Evolutionary conservation across 331 rosid species (phyloP), one percentile per base, ranked within the genome.

Genomic region (Rosa hybrid): DNA sequence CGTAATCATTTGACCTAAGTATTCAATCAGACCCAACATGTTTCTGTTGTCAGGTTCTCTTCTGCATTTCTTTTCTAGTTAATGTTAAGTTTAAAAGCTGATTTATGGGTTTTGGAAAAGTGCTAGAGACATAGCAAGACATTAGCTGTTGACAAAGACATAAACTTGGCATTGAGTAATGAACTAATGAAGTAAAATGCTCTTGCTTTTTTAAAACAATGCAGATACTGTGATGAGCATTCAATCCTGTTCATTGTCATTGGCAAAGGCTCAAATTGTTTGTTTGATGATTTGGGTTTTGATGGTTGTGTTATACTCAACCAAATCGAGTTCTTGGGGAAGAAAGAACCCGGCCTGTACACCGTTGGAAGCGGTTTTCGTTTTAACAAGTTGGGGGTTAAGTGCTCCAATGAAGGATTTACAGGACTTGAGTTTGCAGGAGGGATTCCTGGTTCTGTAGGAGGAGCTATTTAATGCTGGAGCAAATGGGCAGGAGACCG

Each of bases 391-490:
- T 49, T 82, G 41, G 86, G 80, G 16, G 57, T 81, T 45, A 74
- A 78, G 9, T 82, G 79, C 17, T 85, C 81, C n/a, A 82, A 82
- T 64, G 83, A 75, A 75, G 86, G 86, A 60, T 82, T 82, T 77
- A 60, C 77, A 17, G 81, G 64, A 49, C 77, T 85, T 21, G 88
- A 82, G 74, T 82, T 85, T 78, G 70, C 83, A 8, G 86, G 83
- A 50, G 83, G 84, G 57, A 70, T 82, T 78, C 83, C 86, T 70
- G 86, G 83, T 6, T 78, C 84, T 68, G 86, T 64, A 2, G 88
- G 88, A 64, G 86, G 84, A 62, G 83, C 86, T 8, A 16, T 68
- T 34, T 82, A 82, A 85, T 79, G 88, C 86, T 39, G 88, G 83
- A 27, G 83, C 88, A 16, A 81, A 85, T 56, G 83, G 86, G 51